Conservation (phyloP, 345 rosid species). For the Schrenkiella parvula region DNA sequence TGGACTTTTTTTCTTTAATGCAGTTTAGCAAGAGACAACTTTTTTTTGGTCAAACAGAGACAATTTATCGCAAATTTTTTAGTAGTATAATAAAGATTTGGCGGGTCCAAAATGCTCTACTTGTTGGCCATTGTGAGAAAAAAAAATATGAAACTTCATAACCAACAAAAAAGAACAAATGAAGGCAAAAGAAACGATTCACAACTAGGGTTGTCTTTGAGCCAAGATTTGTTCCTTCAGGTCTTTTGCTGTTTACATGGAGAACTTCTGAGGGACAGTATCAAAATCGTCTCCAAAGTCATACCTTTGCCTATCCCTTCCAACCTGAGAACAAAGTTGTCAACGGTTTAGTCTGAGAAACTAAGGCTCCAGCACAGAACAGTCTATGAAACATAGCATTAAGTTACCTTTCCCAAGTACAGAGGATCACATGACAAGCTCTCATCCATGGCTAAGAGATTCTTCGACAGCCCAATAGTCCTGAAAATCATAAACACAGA, state of each 20-base stretch:
- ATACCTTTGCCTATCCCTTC: slow-evolving; percentile 82
- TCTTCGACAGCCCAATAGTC: slow-evolving; percentile 79
- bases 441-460: slow-evolving; percentile 76
- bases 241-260: slow-evolving; percentile 37
- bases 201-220: slow-evolving; percentile 6
- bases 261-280: slow-evolving; percentile 81
- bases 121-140: slow-evolving; percentile 8
- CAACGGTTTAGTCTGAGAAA: slow-evolving; percentile 8
- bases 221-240: not conserved
- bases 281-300: slow-evolving; percentile 92
- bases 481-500: slow-evolving; percentile 36
- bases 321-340: slow-evolving; percentile 48
- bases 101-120: not conserved
- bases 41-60: too few relatives aligned
- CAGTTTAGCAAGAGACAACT: not conserved
- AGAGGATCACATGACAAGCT: slow-evolving; percentile 68
- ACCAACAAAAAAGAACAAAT: slow-evolving; percentile 14
- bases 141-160: slow-evolving; percentile 7
- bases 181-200: not conserved
- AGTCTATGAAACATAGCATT: not conserved
- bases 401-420: slow-evolving; percentile 72
- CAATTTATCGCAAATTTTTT: not conserved
- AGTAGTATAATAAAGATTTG: not conserved
- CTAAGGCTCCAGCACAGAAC: slow-evolving; percentile 5
- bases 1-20: not conserved